These are phyloP conservation scores for Hanseniaspora meyeri DNA, from an alignment of 805 yeast species.

Conservation along the genomic window DNA sequence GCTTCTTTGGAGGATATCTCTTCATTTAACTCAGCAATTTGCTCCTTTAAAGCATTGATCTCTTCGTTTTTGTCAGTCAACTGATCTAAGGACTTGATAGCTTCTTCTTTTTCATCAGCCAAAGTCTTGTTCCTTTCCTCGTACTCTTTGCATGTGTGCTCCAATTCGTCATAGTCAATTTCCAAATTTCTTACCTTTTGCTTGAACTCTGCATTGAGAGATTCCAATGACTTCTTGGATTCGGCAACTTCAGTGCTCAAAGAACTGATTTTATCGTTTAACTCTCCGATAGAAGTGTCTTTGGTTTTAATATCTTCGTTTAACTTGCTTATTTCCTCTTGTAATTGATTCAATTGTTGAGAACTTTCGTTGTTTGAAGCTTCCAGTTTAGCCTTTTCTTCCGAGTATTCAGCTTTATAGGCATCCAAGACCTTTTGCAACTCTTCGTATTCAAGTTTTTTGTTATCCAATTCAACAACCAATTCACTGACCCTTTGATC, in stretches of 20 bases:
- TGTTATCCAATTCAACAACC: conserved; percentile 6
- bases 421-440: not conserved
- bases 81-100: conserved; percentile 35
- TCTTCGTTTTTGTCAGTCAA: conserved; percentile 16
- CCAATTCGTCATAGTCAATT: conserved; percentile 18
- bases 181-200: conserved; percentile 10
- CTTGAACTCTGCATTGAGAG: conserved; percentile 17
- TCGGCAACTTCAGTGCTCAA: conserved; percentile 22
- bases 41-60: not conserved
- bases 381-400: not conserved
- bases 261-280: conserved; percentile 13
- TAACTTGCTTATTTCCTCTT: not conserved
- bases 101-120: conserved; percentile 42
- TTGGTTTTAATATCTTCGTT: not conserved
- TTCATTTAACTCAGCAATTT: not conserved
- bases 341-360: not conserved
- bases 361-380: not conserved
- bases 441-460: conserved; percentile 6
- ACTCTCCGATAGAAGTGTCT: not conserved
- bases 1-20: not conserved
- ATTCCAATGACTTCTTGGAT: conserved; percentile 15
- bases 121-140: conserved; percentile 21
- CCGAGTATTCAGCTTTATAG: not conserved
- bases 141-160: conserved; percentile 30
- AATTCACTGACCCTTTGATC: conserved; percentile 4